Percentiles rank a stretch among this genome's conserved stretches.
These are phyloP conservation scores for Myrica gale DNA, from an alignment of 306 rosid genomes.

Conservation along the genomic window DNA sequence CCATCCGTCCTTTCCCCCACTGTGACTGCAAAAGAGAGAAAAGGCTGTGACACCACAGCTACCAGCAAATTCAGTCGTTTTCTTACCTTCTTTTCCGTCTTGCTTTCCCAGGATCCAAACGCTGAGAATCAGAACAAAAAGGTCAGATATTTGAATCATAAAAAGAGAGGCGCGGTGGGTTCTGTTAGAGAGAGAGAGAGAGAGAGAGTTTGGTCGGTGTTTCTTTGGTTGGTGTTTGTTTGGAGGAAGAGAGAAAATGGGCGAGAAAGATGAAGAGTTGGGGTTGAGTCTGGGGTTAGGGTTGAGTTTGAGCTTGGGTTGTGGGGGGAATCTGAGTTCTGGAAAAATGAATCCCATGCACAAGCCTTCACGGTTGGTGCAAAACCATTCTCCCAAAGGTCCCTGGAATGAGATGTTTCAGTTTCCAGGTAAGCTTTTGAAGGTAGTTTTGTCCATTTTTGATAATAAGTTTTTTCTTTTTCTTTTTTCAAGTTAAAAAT, in stretches of 20 bases:
- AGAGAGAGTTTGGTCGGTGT: neutral
- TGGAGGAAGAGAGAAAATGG: constrained; percentile 30
- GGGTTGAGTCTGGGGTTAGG: constrained; percentile 39
- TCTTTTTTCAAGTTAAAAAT: neutral
- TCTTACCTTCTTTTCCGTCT: constrained; percentile 30
- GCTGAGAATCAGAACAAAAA: neutral
- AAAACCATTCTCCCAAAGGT: constrained; percentile 32
- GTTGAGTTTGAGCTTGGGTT: constrained; percentile 49
- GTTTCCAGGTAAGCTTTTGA: constrained; percentile 39
- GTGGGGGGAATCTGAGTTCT: constrained; percentile 35
- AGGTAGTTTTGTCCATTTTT: neutral
- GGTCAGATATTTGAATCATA: neutral
- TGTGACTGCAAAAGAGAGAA: constrained; percentile 39
- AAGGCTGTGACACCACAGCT: constrained; percentile 36
- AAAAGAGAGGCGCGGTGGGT: constrained; percentile 10
- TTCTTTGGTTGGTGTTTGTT: neutral
- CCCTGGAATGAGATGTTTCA: constrained; percentile 53
- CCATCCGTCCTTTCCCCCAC: constrained; percentile 44
- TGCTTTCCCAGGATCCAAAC: constrained; percentile 32
- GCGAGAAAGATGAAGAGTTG: constrained; percentile 54
- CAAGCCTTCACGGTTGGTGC: constrained; percentile 41
- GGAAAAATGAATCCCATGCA: constrained; percentile 39
- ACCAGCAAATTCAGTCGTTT: constrained; percentile 25
- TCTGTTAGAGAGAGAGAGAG: neutral
- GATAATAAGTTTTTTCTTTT: neutral